These are phyloP conservation scores for Przewalskia tangutica DNA, from an alignment of 257 asterid species.

Conservation along the genomic window DNA sequence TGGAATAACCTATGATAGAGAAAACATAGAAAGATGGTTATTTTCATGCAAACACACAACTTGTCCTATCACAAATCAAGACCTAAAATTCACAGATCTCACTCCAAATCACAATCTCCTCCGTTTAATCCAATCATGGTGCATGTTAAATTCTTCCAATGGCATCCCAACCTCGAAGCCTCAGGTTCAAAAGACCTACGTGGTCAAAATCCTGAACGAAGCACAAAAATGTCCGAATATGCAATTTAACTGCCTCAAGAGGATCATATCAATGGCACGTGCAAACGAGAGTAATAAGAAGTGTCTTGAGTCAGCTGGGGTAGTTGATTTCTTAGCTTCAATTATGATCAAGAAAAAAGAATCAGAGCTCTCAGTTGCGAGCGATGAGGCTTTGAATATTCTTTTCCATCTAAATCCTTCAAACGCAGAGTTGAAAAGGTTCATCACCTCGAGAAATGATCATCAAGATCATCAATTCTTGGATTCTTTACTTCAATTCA, in stretches of 20 bases:
- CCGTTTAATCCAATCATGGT: conserved; percentile 68
- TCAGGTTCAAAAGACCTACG: conserved; percentile 27
- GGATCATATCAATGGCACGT: conserved; percentile 32
- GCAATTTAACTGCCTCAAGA: conserved; percentile 23
- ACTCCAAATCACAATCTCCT: conserved; percentile 72
- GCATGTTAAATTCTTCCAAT: conserved; percentile 42
- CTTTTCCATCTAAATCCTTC: conserved; percentile 41
- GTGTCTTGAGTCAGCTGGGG: conserved; percentile 32
- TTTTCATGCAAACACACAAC: conserved; percentile 27
- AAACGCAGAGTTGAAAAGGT: conserved; percentile 17
- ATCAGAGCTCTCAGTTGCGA: not conserved
- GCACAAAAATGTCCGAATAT: conserved; percentile 18
- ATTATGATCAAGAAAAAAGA: conserved; percentile 10
- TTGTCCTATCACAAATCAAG: conserved; percentile 61
- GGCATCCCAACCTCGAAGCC: conserved; percentile 65
- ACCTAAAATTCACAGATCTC: conserved; percentile 24
- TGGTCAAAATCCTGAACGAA: conserved; percentile 32
- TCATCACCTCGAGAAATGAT: not conserved
- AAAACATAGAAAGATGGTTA: conserved; percentile 59
- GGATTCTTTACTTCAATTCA: conserved; percentile 20
- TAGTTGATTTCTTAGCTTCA: conserved; percentile 24
- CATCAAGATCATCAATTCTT: not conserved
- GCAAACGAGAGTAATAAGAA: conserved; percentile 17
- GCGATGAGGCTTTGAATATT: conserved; percentile 31
- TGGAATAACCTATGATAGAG: conserved; percentile 75